These are phyloP conservation scores for Leishmania guyanensis DNA, from an alignment of 208 protist genomes.

Conservation along the genomic window DNA sequence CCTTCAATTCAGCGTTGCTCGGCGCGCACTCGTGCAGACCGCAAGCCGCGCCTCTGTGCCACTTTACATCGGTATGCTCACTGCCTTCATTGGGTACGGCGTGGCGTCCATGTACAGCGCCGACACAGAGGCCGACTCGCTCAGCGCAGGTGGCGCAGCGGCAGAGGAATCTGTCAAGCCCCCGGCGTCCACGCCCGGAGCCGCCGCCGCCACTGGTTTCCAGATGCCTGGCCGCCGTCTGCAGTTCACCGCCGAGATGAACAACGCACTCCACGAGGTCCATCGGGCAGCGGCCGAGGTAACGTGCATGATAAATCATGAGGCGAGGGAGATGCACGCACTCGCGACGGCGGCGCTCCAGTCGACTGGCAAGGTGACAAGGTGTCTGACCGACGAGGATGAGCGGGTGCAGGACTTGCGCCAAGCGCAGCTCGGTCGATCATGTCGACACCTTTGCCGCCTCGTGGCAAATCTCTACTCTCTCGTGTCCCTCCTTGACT, in stretches of 20 bases:
- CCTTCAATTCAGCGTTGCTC: slow-evolving; percentile 14
- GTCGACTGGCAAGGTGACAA: not conserved
- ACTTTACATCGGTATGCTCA: slow-evolving; percentile 39
- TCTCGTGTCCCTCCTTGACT: slow-evolving; percentile 31
- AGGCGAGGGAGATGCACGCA: slow-evolving; percentile 2
- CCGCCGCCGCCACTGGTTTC: not conserved
- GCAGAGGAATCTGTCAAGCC: not conserved
- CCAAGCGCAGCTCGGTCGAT: not conserved
- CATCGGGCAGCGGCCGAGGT: slow-evolving; percentile 22
- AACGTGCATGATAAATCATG: not conserved
- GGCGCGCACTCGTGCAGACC: slow-evolving; percentile 25
- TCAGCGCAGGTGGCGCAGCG: not conserved
- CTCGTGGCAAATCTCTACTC: slow-evolving; percentile 30
- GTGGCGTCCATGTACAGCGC: slow-evolving; percentile 19
- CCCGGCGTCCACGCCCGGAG: not conserved
- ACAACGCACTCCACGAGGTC: slow-evolving; percentile 22
- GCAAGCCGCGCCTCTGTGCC: slow-evolving; percentile 18
- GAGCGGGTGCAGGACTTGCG: not conserved
- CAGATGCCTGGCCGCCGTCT: not conserved
- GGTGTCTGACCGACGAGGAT: not conserved
- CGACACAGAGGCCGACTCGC: not conserved
- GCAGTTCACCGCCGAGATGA: slow-evolving; percentile 16
- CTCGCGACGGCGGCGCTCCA: slow-evolving; percentile 1
- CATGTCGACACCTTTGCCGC: slow-evolving; percentile 15
- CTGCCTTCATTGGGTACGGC: slow-evolving; percentile 38